phyloP scores from a whole-genome alignment of 352 stramenopile species.

The Thraustochytrium striatum region DNA sequence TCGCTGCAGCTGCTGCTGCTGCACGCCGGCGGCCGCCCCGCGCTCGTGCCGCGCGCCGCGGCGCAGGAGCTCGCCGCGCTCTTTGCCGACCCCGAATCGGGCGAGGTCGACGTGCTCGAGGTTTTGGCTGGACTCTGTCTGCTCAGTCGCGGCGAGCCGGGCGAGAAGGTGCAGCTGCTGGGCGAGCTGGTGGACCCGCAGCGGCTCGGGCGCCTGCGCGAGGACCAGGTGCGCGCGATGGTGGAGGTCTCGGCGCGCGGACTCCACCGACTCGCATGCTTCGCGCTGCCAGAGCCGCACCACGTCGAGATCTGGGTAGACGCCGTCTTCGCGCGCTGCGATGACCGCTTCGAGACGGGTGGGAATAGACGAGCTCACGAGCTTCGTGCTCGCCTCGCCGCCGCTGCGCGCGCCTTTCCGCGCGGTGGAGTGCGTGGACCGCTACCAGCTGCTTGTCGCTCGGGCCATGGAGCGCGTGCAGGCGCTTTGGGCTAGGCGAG shows the following conservation, averaged over 20 bases:
- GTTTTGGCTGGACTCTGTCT: neutral
- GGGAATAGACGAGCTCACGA: too few species aligned
- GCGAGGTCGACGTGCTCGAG: slow-evolving; percentile 10
- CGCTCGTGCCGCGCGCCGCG: neutral
- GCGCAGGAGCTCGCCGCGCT: neutral
- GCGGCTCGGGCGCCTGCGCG: neutral
- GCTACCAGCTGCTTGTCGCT: too few species aligned
- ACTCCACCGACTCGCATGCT: neutral
- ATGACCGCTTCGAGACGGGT: too few species aligned
- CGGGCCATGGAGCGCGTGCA: too few species aligned
- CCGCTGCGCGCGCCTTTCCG: too few species aligned
- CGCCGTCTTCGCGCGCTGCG: neutral
- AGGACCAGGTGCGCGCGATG: slow-evolving; percentile 26
- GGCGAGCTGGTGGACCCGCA: slow-evolving; percentile 8
- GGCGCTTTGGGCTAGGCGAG: too few species aligned
- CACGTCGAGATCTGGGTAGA: neutral
- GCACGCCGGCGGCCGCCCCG: neutral
- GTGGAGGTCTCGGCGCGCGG: neutral
- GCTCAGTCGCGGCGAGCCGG: neutral
- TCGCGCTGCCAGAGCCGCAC: neutral
- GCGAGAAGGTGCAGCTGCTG: slow-evolving; percentile 3
- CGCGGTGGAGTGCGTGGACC: too few species aligned
- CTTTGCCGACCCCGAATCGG: slow-evolving; percentile 17
- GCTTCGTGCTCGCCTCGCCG: too few species aligned
- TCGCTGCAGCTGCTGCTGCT: too few species aligned